A percentile compares a stretch with the other conserved stretches of the same genome.
Conservation (phyloP, 768 basidiomycete genomes). For the Serendipita sp. region DNA sequence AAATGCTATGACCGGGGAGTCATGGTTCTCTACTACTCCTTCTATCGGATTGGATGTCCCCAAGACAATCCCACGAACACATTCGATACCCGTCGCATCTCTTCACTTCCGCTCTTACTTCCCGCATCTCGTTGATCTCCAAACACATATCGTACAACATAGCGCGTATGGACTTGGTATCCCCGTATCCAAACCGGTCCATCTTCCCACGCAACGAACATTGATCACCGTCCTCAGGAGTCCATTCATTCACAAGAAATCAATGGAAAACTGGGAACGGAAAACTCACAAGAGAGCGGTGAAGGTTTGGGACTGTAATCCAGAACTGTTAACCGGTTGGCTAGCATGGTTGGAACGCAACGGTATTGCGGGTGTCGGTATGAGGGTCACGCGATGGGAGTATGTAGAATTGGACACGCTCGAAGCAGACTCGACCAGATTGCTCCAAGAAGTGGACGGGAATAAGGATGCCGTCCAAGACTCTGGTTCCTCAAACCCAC, state of each 20-base stretch:
- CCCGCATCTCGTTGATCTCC: conserved; percentile 50
- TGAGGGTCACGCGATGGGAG: conserved; percentile 68
- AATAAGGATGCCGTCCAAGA: too few relatives aligned
- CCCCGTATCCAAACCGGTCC: conserved; percentile 46
- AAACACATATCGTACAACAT: conserved; percentile 69
- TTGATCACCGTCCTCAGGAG: conserved; percentile 75
- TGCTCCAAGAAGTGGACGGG: too few relatives aligned
- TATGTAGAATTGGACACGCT: background rate
- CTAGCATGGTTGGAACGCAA: conserved; percentile 60
- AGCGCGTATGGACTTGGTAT: conserved; percentile 75
- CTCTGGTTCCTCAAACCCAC: too few relatives aligned
- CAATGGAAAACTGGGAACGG: conserved; percentile 89
- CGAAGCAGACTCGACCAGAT: background rate
- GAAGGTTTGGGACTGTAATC: conserved; percentile 81
- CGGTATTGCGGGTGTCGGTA: conserved; percentile 71
- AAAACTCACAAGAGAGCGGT: conserved; percentile 68
- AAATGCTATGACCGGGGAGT: background rate
- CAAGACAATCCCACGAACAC: background rate
- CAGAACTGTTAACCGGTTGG: conserved; percentile 65
- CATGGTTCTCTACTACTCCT: background rate
- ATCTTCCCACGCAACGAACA: conserved; percentile 56
- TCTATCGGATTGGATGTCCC: background rate
- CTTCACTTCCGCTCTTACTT: conserved; percentile 75
- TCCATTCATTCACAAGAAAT: conserved; percentile 87
- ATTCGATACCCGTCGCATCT: conserved; percentile 51